Evolutionary conservation across 306 rosid genomes (phyloP).

Genomic region (Pterocarpus santalinus): DNA sequence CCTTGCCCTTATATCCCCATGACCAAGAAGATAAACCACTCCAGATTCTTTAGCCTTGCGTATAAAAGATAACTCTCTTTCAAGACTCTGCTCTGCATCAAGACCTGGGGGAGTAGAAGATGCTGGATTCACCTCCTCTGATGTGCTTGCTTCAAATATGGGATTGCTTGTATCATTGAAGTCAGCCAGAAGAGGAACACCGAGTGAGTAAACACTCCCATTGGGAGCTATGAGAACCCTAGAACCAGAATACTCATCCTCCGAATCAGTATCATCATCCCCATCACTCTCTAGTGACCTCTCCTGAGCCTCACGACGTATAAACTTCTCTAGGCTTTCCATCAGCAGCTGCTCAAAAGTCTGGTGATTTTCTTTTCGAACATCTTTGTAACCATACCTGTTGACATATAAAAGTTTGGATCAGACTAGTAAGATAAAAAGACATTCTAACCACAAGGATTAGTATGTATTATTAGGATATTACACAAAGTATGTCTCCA

Average conservation of each 20-base stretch:
- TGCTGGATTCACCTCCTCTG: slow-evolving; percentile 58
- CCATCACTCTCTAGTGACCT: slow-evolving; percentile 92
- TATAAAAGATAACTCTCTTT: slow-evolving; percentile 86
- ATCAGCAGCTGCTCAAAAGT: slow-evolving; percentile 87
- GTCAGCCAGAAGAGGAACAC: slow-evolving; percentile 84
- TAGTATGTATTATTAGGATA: slow-evolving; percentile 9
- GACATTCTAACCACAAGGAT: background rate
- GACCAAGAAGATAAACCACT: slow-evolving; percentile 93
- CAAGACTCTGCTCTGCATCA: slow-evolving; percentile 90
- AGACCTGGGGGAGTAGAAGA: slow-evolving; percentile 59
- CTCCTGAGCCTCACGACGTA: slow-evolving; percentile 95
- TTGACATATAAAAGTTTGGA: slow-evolving; percentile 31
- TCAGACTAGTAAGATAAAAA: slow-evolving; percentile 10
- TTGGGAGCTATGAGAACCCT: slow-evolving; percentile 88
- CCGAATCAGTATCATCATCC: slow-evolving; percentile 76
- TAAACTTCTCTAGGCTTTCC: slow-evolving; percentile 95
- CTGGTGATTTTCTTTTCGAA: slow-evolving; percentile 92
- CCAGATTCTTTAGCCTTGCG: slow-evolving; percentile 94
- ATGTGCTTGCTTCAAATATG: slow-evolving; percentile 66
- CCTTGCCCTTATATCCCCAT: slow-evolving; percentile 93
- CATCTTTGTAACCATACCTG: slow-evolving; percentile 97
- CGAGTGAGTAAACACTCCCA: slow-evolving; percentile 92
- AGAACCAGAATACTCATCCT: slow-evolving; percentile 60
- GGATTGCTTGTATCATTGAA: slow-evolving; percentile 53
- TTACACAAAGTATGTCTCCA: background rate